phyloP scores from a whole-genome alignment of 2,329 filamentous ascomycete genomes.

The Fusarium tupiense region DNA sequence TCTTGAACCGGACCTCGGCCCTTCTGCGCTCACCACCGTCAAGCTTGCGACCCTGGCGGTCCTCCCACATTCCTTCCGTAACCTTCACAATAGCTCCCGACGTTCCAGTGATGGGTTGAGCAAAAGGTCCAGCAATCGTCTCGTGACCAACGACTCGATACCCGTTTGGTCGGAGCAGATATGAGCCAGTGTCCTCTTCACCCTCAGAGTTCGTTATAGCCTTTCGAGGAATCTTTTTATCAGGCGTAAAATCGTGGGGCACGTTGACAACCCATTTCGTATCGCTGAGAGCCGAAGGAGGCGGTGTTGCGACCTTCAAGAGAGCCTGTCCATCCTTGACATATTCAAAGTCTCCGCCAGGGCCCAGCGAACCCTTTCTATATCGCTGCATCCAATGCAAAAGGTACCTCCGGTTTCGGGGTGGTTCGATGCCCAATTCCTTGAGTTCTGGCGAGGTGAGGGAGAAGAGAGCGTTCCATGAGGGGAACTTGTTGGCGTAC shows the following conservation, averaged over 20 bases:
- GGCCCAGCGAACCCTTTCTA: conserved; percentile 77
- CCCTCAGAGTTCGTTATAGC: not conserved
- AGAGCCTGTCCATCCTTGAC: conserved; percentile 68
- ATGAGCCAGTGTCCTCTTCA: not conserved
- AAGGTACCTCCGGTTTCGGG: conserved; percentile 84
- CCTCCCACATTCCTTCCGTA: conserved; percentile 93
- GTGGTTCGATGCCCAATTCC: conserved; percentile 86
- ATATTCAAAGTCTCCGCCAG: conserved; percentile 82
- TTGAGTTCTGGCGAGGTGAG: conserved; percentile 80
- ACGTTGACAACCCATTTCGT: conserved; percentile 66
- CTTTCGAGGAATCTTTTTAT: conserved; percentile 40
- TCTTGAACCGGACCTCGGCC: conserved; percentile 88
- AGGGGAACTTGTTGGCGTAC: conserved; percentile 86
- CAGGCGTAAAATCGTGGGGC: conserved; percentile 54
- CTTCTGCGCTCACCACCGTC: conserved; percentile 94
- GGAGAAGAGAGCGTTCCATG: conserved; percentile 91
- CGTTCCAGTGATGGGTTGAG: conserved; percentile 73
- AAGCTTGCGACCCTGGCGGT: conserved; percentile 86
- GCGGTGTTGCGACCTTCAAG: conserved; percentile 58
- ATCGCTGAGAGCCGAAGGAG: conserved; percentile 51
- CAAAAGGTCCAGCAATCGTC: conserved; percentile 79
- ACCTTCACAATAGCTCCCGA: conserved; percentile 73
- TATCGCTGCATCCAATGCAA: conserved; percentile 90
- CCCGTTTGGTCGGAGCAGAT: conserved; percentile 47
- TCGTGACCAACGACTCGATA: conserved; percentile 75